Evolutionary conservation across 2,329 filamentous ascomycete genomes (phyloP).

Genomic region (Phoma herbarum): DNA sequence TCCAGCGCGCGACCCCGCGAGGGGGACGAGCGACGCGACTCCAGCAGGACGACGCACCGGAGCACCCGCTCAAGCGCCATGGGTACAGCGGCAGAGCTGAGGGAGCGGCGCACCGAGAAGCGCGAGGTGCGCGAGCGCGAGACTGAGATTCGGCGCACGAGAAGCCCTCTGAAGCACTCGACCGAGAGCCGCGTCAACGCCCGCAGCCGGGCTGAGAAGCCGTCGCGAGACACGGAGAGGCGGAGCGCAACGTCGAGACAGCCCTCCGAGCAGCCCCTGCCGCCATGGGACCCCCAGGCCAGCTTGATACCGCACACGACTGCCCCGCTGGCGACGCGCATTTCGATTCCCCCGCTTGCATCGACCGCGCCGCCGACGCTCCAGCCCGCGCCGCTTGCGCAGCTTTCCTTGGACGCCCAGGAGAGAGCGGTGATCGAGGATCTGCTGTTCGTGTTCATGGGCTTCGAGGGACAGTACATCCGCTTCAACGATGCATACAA

Average conservation of each 20-base stretch:
- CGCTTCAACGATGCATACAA: constrained; percentile 85
- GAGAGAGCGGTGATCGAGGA: constrained; percentile 90
- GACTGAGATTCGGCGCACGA: constrained; percentile 45
- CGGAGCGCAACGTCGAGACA: constrained; percentile 29
- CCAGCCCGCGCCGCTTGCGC: constrained; percentile 72
- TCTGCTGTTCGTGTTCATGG: constrained; percentile 94
- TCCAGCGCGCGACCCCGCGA: constrained; percentile 51
- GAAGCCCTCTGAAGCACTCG: constrained; percentile 50
- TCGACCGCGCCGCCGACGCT: constrained; percentile 74
- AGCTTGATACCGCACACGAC: constrained; percentile 74
- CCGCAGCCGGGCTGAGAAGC: constrained; percentile 45
- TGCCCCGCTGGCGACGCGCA: constrained; percentile 75
- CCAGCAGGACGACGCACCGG: constrained; percentile 37
- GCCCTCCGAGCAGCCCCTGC: constrained; percentile 40
- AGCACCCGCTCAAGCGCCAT: constrained; percentile 41
- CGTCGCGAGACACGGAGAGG: constrained; percentile 36
- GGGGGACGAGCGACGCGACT: constrained; percentile 40
- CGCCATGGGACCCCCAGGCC: constrained; percentile 80
- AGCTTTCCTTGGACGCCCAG: constrained; percentile 80
- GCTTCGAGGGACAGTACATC: constrained; percentile 97
- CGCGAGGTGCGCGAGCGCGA: constrained; percentile 49
- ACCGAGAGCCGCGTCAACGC: constrained; percentile 46
- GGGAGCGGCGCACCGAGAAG: constrained; percentile 48
- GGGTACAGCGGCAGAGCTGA: constrained; percentile 25
- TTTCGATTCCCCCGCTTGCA: constrained; percentile 68